Base-by-base conservation (phyloP, 345 rosid genomes). In the Noccaea caerulescens region DNA sequence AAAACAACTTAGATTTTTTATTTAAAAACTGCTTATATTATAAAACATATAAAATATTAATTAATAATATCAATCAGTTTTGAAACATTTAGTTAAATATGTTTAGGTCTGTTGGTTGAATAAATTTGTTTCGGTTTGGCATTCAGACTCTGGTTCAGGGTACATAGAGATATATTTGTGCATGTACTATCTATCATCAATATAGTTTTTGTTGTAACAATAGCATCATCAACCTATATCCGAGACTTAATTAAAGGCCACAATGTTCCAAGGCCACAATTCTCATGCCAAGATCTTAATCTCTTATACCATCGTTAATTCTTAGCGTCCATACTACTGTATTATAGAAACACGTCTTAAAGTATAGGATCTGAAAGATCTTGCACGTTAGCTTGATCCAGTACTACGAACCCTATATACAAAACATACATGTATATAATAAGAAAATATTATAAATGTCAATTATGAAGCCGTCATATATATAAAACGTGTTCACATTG, bases 401-500 rank as follows among this genome's bases (percentile, higher is more conserved):
- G 32, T 47, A 2, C 6, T 6, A 58, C 37, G 20, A 39, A 57
- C 58, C 43, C 36, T 30, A 36, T 54, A 13, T 43, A 45, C 12
- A n/a, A 61, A 42, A 55, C 50, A 72, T 13, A 55, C 12, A 23
- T n/a, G n/a, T 36, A 23, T 59, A 43, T 72, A 0, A 34, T n/a
- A 36, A 34, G 8, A 54, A 12, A 8, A 56, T 30, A 11, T 49
- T 30, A 53, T 32, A 42, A 55, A 58, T 49, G 36, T 8, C 66
- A 49, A 58, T 49, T 14, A 66, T 42, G 67, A 51, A 43, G 61
- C 61, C 68, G 65, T 51, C 63, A 43, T 44, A 56, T 10, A 43
- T 44, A 56, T 10, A 10, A 32, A 75, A 62, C 47, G 70, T 16
- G 79, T 62, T 69, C 70, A 62, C 75, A 69, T 16, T 68, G 33